Conservation (phyloP, 495 filamentous ascomycete genomes). For the Hyaloscypha finlandica region DNA sequence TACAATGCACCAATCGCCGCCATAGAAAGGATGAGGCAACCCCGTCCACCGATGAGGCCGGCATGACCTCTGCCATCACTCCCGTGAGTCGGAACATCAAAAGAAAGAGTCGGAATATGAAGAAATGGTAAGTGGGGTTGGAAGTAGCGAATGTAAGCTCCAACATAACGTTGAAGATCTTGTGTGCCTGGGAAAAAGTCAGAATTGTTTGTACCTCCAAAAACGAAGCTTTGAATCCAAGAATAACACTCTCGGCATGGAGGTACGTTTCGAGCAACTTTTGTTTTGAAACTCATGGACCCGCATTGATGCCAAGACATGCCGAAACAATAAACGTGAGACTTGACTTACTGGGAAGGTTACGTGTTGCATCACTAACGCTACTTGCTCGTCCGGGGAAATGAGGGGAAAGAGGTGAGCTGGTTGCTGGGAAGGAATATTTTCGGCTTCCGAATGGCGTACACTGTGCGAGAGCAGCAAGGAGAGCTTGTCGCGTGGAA, state of each 20-base stretch:
- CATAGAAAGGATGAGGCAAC: constrained; percentile 92
- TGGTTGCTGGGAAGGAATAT: constrained; percentile 72
- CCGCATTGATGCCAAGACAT: background rate
- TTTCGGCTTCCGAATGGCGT: constrained; percentile 73
- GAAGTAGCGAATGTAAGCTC: constrained; percentile 90
- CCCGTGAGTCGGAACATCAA: constrained; percentile 70
- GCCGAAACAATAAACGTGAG: background rate
- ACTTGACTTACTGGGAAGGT: constrained; percentile 60
- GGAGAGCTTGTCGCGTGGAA: constrained; percentile 83
- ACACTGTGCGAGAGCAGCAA: constrained; percentile 78
- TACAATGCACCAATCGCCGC: constrained; percentile 95
- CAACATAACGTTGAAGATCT: constrained; percentile 90
- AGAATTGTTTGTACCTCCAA: background rate
- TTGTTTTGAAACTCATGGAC: background rate
- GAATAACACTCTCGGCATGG: background rate
- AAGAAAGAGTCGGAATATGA: constrained; percentile 89
- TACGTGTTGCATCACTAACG: constrained; percentile 48
- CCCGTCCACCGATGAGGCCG: constrained; percentile 75
- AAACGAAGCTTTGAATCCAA: background rate
- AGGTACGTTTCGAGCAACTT: background rate
- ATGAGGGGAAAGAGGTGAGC: constrained; percentile 62
- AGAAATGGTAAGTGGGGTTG: constrained; percentile 94
- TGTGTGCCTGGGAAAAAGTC: constrained; percentile 50
- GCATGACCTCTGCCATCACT: constrained; percentile 57
- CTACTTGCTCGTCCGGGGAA: constrained; percentile 50